Evolutionary conservation across 805 yeast genomes (phyloP), one percentile per base, ranked within the genome.

Genomic region (Kodamaea kakaduensis): DNA sequence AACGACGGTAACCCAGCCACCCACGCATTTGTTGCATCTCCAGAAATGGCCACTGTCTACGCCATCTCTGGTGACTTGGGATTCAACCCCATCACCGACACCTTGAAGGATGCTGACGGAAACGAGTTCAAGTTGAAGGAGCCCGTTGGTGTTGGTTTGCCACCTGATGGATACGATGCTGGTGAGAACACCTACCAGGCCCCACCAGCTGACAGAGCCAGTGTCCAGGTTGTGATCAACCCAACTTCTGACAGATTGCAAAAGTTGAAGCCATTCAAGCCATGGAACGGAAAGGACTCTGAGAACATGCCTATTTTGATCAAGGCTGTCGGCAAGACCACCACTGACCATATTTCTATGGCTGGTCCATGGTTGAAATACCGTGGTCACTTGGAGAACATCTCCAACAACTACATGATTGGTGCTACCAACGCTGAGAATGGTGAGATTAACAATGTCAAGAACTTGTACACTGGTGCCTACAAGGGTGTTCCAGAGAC

Each of bases 311-410:
- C 96, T 69, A 90, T 90, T 56, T 81, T 90, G 71, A 86, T 90
- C 71, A 90, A 93, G 75, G 85, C 96, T 51, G 73, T 82, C 46
- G 97, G 97, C 73, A 90, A 90, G 79, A 89, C 97, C 66, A 90
- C 98, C 57, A 90, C 98, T 54, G 98, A 90, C 75, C 98, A 90
- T 74, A 90, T 90, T 59, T 90, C 97, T 58, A 89, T 87, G 95
- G 98, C 98, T 61, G 98, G 98, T 73, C 97, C 97, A 62, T 90
- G 98, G 98, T 84, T 90, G 78, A 90, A 90, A 76, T 90, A 90
- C 90, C 86, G 97, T 78, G 98, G 98, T 71, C 98, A 90, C 75
- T 78, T 90, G 74, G 90, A 88, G 75, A 90, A 90, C 82, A 93
- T 90, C 62, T 88, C 97, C 51, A 88, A 90, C 80, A 90, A 93